Evolutionary conservation across 2,329 filamentous ascomycete genomes (phyloP).

Genomic region (Colletotrichum orbiculare): DNA sequence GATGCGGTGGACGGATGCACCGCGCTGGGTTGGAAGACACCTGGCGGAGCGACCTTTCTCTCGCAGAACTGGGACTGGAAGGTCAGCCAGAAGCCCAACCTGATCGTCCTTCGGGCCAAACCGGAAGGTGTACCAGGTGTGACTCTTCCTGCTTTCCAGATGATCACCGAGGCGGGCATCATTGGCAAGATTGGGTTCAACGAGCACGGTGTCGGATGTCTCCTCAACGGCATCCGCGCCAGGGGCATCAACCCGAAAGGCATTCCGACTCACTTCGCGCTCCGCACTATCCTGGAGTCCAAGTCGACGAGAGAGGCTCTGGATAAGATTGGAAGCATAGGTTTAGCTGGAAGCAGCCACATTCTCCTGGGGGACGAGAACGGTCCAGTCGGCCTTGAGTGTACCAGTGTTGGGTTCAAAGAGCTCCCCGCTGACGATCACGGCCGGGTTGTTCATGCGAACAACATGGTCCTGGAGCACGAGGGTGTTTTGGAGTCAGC

Average conservation of each 20-base stretch:
- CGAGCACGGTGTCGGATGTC: conserved; percentile 60
- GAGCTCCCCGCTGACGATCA: too few relatives aligned
- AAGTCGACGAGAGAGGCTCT: too few relatives aligned
- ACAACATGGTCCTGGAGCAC: too few relatives aligned
- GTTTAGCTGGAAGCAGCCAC: too few relatives aligned
- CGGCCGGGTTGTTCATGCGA: too few relatives aligned
- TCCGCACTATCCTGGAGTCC: too few relatives aligned
- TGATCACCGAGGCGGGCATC: conserved; percentile 69
- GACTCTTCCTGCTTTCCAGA: conserved; percentile 58
- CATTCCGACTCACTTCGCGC: too few relatives aligned
- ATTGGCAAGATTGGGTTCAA: conserved; percentile 77
- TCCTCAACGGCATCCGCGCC: conserved; percentile 16
- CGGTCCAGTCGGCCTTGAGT: too few relatives aligned
- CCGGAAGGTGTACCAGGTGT: background rate
- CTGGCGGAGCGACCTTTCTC: conserved; percentile 48
- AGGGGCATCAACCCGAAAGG: conserved; percentile 1
- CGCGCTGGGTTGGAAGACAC: conserved; percentile 57
- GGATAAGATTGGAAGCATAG: too few relatives aligned
- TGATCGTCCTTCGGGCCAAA: conserved; percentile 40
- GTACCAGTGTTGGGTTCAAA: too few relatives aligned
- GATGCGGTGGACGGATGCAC: conserved; percentile 64
- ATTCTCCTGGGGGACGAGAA: too few relatives aligned
- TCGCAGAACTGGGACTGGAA: conserved; percentile 73
- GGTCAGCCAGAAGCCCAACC: conserved; percentile 58
- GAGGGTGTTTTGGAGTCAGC: too few relatives aligned